Base-by-base conservation (phyloP, 768 basidiomycete species). In the Lactarius psammicola region DNA sequence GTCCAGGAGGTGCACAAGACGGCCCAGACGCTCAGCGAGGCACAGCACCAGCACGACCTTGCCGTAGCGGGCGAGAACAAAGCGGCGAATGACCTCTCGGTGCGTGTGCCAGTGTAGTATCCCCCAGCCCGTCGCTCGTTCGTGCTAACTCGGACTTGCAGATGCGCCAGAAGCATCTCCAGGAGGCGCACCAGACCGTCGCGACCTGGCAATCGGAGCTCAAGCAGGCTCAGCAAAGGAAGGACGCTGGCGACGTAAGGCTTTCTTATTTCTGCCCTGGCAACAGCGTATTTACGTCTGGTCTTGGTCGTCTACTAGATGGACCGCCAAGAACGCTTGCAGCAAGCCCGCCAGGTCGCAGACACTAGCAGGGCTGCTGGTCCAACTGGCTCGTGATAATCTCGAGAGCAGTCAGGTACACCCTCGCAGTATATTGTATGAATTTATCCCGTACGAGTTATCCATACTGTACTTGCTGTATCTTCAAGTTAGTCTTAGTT, bases 1-100 rank as follows among this genome's bases (percentile, higher is more conserved):
- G 78, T 81, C 66, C 79, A 80, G 70, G 76, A 77, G 57, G 85
- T 89, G 73, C 78, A 83, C 67, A 79, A 79, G 66, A 75, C 80
- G 5, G 78, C 81, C n/a, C 78, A 80, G 62, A 78, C 79, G 28
- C 74, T 86, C 56, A 81, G 83, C 72, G 79, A 84, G 59, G 83
- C 85, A 9, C 78, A 80, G 18, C 81, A 84, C 66, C 73, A 77
- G 23, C 85, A 86, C 66, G 81, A 87, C 28, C 70, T 78, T 20
- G 82, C 84, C 2, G 62, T 82, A 23, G 74, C 81, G 18, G 71
- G 79, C 56, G 72, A 80, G 28, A 76, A 77, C 61, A 77, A 72
- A 53, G 81, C 82, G 0, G 77, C 80, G 68, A 78, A 80, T 42
- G 78, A 80, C 33, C 74, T 80, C 23, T 75, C 82, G 75, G 85